Evolutionary conservation across 805 yeast genomes (phyloP), one percentile per base, ranked within the genome.

Genomic region (Isabelozyma pseudorhagii): DNA sequence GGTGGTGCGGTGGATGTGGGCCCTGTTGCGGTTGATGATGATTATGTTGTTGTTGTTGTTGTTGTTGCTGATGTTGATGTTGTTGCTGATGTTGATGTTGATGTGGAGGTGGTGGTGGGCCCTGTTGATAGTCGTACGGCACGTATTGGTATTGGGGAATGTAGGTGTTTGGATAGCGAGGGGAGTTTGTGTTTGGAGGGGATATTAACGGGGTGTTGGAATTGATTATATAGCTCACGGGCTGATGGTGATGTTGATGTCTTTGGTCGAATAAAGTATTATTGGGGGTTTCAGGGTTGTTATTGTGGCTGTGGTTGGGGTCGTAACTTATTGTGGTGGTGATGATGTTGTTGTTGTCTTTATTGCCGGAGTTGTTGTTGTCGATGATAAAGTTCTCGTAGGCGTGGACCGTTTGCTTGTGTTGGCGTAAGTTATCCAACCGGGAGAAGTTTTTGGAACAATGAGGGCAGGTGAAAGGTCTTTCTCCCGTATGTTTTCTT

Each of bases 401-500:
- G 8, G 78, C 77, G 53, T 74, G 78, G 39, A 74, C 79, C 2
- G 97, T 87, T 62, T 90, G 96, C 52, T 87, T 86, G 69, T 91
- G 97, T 69, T 92, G 97, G 52, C 97, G 78, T 53, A 92, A 75
- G 64, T 92, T 92, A 67, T 92, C 97, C 51, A 92, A 71, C 44
- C 97, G 77, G 14, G 91, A 84, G 63, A 91, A 91, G 62, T 82
- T 79, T 61, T 91, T 83, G 34, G 83, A 74, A 64, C 96, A 89
- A 64, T 86, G 87, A 45, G 85, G 86, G 66, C 97, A 91, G 47
- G 87, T 83, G 65, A 90, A 91, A 2, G 97, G 97, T 50, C 96
- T 75, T 66, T 91, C 97, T 41, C 97, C 97, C 0, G 97, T 92
- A 65, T 91, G 97, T 60, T 91, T 92, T 50, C 97, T 74, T 47